Evolutionary conservation across 305 asterid genomes (phyloP).

Genomic region (Ajuga reptans): DNA sequence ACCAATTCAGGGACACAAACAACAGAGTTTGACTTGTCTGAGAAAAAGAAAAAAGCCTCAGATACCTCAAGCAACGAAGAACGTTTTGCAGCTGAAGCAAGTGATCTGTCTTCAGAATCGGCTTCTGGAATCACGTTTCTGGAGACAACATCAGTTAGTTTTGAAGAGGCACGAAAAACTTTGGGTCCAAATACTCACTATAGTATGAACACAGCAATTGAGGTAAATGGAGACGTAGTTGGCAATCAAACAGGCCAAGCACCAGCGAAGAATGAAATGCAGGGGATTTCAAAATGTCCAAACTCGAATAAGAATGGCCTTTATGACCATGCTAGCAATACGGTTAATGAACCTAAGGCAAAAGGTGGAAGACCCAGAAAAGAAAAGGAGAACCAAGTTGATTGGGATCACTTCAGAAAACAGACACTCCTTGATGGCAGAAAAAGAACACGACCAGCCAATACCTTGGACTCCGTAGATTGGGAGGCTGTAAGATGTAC

Average conservation of each 20-base stretch:
- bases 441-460: conserved; percentile 46
- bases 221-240: conserved; percentile 18
- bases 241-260: neutral
- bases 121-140: conserved; percentile 41
- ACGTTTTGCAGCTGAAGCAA: conserved; percentile 40
- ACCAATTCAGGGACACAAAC: conserved; percentile 32
- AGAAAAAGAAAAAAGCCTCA: conserved; percentile 24
- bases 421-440: conserved; percentile 40
- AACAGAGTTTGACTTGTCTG: conserved; percentile 23
- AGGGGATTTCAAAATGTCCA: conserved; percentile 30
- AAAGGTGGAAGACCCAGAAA: conserved; percentile 44
- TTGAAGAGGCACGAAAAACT: conserved; percentile 25
- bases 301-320: conserved; percentile 33
- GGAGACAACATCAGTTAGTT: conserved; percentile 24
- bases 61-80: conserved; percentile 27
- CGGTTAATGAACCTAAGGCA: conserved; percentile 33
- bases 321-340: conserved; percentile 27
- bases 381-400: conserved; percentile 46
- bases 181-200: conserved; percentile 34
- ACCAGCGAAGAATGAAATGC: conserved; percentile 27
- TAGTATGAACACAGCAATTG: conserved; percentile 31
- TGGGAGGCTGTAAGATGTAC: conserved; percentile 92
- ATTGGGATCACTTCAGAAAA: conserved; percentile 79
- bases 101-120: conserved; percentile 61
- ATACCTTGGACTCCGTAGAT: conserved; percentile 77